A percentile compares a stretch with the other conserved stretches of the same genome.
phyloP scores from a whole-genome alignment of 2,329 filamentous ascomycete genomes.

The Neofusicoccum sp. region DNA sequence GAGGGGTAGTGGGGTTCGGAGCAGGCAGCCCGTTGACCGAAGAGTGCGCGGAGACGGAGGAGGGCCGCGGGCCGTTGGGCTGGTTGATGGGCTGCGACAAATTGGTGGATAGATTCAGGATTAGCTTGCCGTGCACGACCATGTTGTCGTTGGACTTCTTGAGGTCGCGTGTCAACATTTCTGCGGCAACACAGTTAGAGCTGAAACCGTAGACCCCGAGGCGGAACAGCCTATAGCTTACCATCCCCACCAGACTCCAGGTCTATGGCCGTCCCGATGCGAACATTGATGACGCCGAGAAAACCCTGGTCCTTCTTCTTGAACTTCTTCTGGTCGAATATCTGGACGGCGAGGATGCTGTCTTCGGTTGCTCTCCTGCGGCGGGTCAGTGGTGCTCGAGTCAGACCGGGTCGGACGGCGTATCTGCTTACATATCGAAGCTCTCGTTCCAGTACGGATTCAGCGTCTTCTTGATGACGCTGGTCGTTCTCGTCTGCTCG shows the following conservation, averaged over 20 bases:
- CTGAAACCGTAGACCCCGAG: neutral
- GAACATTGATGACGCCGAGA: conserved; percentile 94
- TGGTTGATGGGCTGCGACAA: conserved; percentile 65
- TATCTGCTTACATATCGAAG: conserved; percentile 83
- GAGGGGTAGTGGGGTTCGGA: conserved; percentile 16
- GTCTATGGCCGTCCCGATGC: conserved; percentile 92
- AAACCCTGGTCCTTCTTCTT: conserved; percentile 99
- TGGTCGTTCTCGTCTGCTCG: conserved; percentile 97
- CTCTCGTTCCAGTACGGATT: conserved; percentile 99
- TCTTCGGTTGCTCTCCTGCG: conserved; percentile 86
- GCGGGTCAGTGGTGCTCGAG: conserved; percentile 30
- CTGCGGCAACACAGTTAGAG: conserved; percentile 47
- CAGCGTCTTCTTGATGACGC: conserved; percentile 93
- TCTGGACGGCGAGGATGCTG: conserved; percentile 95
- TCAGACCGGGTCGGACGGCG: conserved; percentile 20
- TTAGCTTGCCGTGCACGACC: conserved; percentile 95
- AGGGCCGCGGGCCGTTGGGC: conserved; percentile 19
- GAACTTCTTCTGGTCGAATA: conserved; percentile 99
- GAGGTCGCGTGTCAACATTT: conserved; percentile 96
- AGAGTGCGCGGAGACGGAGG: conserved; percentile 35
- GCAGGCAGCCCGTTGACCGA: conserved; percentile 43
- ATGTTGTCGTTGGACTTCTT: conserved; percentile 99
- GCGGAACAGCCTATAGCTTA: conserved; percentile 51
- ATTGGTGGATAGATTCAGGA: conserved; percentile 94
- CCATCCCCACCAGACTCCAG: conserved; percentile 87